Base-by-base conservation (phyloP, 2,329 filamentous ascomycete species). In the Alternaria viburni region DNA sequence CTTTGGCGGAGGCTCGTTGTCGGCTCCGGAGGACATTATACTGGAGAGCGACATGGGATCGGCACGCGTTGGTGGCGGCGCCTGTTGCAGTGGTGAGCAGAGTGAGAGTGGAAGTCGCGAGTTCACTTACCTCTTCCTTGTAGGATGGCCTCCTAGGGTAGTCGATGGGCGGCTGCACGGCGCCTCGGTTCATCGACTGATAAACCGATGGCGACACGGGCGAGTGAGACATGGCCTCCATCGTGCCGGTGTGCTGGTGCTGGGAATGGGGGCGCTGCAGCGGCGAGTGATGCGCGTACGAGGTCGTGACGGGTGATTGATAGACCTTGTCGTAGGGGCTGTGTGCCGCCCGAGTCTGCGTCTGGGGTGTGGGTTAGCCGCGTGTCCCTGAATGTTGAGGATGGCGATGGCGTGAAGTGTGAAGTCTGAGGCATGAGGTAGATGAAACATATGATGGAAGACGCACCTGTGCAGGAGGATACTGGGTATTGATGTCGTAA, bases 41-140 rank as follows among this genome's bases (percentile, higher is more conserved):
- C 94, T 97, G 69, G 93, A 96, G 76, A 98, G 96, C 6, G 94
- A 96, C 94, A 97, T 97, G 57, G 94, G 91, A 77, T 97, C 92
- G 62, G 91, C 90, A 78, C 93, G 89, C 54, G 91, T 91, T 87
- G 91, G 88, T 56, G 90, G 92, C 88, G 93, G 78, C 36, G 70
- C 66, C 75, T 75, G 61, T 61, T 30, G 44, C 49, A 57, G 46
- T 44, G 55, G 73, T 76, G 59, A 79, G 73, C 59, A 41, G 28
- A 23, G 49, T 61, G 30, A 17, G 36, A 0, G 61, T 51, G 58
- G 28, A 26, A 23, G 21, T 54, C 21, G 44, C 36, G 52, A 36
- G 11, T 64, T 47, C 45, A 71, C 70, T 70, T 58, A 80, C 79
- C 67, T 81, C 79, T 25, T 79, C 74, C 58, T 77, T 78, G 52